These are phyloP conservation scores for Pinus taeda DNA, from an alignment of 75 land plant species.

Conservation along the genomic window DNA sequence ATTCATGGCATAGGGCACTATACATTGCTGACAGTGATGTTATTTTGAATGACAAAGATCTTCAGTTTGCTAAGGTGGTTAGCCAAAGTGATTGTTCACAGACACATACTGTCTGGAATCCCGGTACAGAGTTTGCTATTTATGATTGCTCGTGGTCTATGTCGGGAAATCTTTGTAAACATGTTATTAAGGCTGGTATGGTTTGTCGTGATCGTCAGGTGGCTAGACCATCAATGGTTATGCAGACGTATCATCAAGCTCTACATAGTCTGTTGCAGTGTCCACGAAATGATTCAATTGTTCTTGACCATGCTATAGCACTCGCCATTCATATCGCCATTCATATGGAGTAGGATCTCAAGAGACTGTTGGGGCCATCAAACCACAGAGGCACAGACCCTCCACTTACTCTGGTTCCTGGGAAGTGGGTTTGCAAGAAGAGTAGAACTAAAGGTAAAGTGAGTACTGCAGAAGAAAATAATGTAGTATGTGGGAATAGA, in stretches of 20 bases:
- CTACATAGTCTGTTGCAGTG: slow-evolving; percentile 34
- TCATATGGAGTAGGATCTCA: slow-evolving; percentile 33
- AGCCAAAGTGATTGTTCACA: slow-evolving; percentile 28
- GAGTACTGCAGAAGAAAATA: too few species aligned
- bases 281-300: slow-evolving; percentile 53
- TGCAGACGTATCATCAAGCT: slow-evolving; percentile 32
- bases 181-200: slow-evolving; percentile 43
- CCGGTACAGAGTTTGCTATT: slow-evolving; percentile 61
- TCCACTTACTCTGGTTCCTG: slow-evolving; percentile 3
- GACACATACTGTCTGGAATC: slow-evolving; percentile 48
- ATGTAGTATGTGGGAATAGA: too few species aligned
- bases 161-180: slow-evolving; percentile 78
- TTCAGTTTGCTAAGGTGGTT: slow-evolving; percentile 39
- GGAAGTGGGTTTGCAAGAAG: slow-evolving; percentile 8
- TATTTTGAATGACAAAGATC: slow-evolving; percentile 20
- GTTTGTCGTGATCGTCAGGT: slow-evolving; percentile 31
- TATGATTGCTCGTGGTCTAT: slow-evolving; percentile 70
- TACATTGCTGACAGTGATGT: slow-evolving; percentile 65
- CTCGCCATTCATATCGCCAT: slow-evolving; percentile 49
- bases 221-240: slow-evolving; percentile 32
- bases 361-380: slow-evolving; percentile 11
- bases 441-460: background rate
- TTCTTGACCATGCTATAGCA: slow-evolving; percentile 66
- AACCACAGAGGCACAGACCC: background rate
- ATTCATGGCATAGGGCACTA: slow-evolving; percentile 55